Percentiles rank a stretch among this genome's conserved stretches.
phyloP scores from a whole-genome alignment of 2,329 filamentous ascomycete genomes.

The Zymoseptoria pseudotritici region DNA sequence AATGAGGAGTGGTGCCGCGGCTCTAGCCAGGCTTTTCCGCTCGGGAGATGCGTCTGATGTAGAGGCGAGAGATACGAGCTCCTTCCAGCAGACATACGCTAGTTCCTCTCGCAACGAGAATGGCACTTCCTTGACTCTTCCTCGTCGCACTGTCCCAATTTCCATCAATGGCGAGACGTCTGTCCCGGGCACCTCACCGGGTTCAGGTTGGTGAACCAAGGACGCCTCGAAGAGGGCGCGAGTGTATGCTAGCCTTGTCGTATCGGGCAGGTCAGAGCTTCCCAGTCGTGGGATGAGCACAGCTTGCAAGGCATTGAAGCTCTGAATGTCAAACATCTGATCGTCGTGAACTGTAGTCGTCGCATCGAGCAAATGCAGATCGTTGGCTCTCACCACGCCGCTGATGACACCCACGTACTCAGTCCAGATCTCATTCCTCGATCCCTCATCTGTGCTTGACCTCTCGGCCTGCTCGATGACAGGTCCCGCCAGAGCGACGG shows the following conservation, averaged over 20 bases:
- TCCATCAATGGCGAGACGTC: conserved; percentile 49
- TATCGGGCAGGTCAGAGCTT: conserved; percentile 55
- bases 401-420: conserved; percentile 33
- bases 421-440: conserved; percentile 47
- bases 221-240: conserved; percentile 74
- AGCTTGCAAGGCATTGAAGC: conserved; percentile 61
- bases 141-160: conserved; percentile 59
- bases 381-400: conserved; percentile 33
- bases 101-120: conserved; percentile 63
- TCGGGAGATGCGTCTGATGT: conserved; percentile 26
- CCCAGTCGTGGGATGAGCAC: conserved; percentile 71
- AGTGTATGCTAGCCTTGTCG: conserved; percentile 61
- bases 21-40: conserved; percentile 60
- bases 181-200: conserved; percentile 49
- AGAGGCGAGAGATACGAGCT: conserved; percentile 48
- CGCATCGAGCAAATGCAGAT: conserved; percentile 25
- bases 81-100: conserved; percentile 71
- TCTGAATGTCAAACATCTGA: conserved; percentile 71
- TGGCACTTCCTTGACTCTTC: conserved; percentile 62
- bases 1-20: conserved; percentile 73
- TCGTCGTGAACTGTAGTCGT: conserved; percentile 50
- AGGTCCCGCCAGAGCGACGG: conserved; percentile 59
- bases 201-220: conserved; percentile 61
- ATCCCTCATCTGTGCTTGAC: conserved; percentile 30
- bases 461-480: conserved; percentile 48